A percentile compares a stretch with the other conserved stretches of the same genome.
phyloP scores from a whole-genome alignment of 192 early-diverging fungal species.

The Dissophora globulifera region DNA sequence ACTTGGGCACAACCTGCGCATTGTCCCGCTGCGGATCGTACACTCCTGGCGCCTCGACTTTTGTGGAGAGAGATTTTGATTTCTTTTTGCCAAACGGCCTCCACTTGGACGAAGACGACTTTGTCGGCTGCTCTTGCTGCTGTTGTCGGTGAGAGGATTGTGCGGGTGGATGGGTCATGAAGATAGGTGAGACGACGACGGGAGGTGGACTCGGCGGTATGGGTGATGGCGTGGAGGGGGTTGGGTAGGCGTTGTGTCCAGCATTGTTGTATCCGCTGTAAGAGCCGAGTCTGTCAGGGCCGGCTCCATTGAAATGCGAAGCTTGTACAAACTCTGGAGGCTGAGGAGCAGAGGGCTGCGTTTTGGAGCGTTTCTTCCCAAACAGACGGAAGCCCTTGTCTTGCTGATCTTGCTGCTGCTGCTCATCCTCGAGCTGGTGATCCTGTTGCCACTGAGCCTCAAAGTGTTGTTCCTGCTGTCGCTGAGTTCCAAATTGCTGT shows the following conservation, averaged over 20 bases:
- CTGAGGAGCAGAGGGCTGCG: slow-evolving; percentile 33
- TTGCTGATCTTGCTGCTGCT: slow-evolving; percentile 1
- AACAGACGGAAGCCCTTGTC: slow-evolving; percentile 37
- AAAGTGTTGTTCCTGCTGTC: background rate
- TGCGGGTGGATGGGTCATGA: slow-evolving; percentile 9
- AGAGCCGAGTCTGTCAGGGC: background rate
- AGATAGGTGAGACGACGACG: slow-evolving; percentile 20
- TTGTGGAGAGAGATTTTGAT: slow-evolving; percentile 40
- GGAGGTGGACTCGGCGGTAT: background rate
- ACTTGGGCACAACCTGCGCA: background rate
- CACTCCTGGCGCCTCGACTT: background rate
- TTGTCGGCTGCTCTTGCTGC: slow-evolving; percentile 13
- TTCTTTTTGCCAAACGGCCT: slow-evolving; percentile 48
- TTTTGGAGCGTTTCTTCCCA: slow-evolving; percentile 51
- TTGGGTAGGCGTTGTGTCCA: background rate
- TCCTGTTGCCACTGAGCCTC: background rate
- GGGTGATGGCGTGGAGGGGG: background rate
- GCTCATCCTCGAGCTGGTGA: background rate
- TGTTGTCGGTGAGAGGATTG: too few relatives aligned
- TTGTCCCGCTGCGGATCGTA: background rate
- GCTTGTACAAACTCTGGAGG: slow-evolving; percentile 28
- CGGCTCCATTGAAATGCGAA: too few relatives aligned
- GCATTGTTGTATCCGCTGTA: background rate
- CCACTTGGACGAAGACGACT: slow-evolving; percentile 44
- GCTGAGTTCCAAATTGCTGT: background rate